Evolutionary conservation across 768 basidiomycete genomes (phyloP), one percentile per base, ranked within the genome.

Genomic region (Naganishia randhawae): DNA sequence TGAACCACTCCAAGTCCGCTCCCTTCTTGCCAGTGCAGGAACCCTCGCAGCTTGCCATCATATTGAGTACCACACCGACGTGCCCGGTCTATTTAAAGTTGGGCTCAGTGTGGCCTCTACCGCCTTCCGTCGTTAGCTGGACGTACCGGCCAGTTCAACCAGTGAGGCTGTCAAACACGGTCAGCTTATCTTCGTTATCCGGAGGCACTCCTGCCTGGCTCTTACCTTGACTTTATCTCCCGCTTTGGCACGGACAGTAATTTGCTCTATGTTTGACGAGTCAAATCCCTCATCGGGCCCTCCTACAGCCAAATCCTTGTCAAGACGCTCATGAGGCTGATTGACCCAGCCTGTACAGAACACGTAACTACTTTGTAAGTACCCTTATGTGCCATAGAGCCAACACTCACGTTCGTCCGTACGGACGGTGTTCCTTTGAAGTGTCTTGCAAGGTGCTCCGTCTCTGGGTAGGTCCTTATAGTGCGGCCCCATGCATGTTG

Each of bases 1-100:
- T 67, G 54, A 67, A 67, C 66, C 66, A 67, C 2, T 67, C 66
- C 27, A 67, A 27, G 31, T 45, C 42, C 19, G 50, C 52, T 10
- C 53, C 66, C 8, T 31, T 42, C 27, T 32, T 50, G 27, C 66
- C 66, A 3, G 3, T 53, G 31, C 66, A 67, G 32, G 37, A 25
- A 22, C 33, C 53, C 6, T 31, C 39, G 25, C 66, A 67, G 27
- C 22, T 33, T 8, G 66, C 66, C 66, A 67, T 67, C 57, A 61
- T 61, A 22, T 61, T 39, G 7, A 22, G 29, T 25, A n/a, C 27
- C 7, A 37, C 33, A 6, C 57, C 57, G 16, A 39, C 16, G 39
- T 61, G 57, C 1, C 25, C 39, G 13, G 3, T 11, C 57, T 61
- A 42, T 14, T 10, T 31, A 52, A 7, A 42, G 11, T 35, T 3